Base-by-base conservation (phyloP, 176 grass and related monocot genomes). In the Oryza meridionalis region DNA sequence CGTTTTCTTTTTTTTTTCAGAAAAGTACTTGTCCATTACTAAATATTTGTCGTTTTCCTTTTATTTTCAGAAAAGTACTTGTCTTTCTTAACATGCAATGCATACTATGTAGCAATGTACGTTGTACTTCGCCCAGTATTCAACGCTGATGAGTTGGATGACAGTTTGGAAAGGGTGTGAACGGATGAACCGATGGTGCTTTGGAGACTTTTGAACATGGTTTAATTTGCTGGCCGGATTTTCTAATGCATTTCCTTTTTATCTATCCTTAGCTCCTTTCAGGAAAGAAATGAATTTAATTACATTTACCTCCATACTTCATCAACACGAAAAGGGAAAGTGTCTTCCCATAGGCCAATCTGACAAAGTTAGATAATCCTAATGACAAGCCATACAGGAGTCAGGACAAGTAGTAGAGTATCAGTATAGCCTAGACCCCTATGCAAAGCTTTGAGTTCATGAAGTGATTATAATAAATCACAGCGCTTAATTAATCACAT, bases 121-220 rank as follows among this genome's bases (percentile, higher is more conserved):
- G 58, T 22, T 46, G 58, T 15, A 26, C 51, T 78, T 62, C 47
- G 16, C 35, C 35, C 2, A 7, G 31, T 26, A 42, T 22, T 21
- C 27, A 55, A 58, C 38, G 58, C 51, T 15, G 31, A 43, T n/a
- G 53, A 58, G 73, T 40, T 19, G 67, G 26, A 24, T 47, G 80
- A 65, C 66, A 72, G 66, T 50, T 83, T 83, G 86, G 46, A 78
- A 77, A 78, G 40, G 11, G 31, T 72, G 43, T 7, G 55, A 42
- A 83, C 67, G 62, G 71, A 42, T 9, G 50, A 69, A 4, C 33
- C 11, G 13, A 21, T 0, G 27, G 27, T 51, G 67, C 25, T 29
- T 9, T 9, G 37, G 70, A 61, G 35, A 61, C 67, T 72, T 82
- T 45, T 10, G 26, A 62, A 31, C 33, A 53, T 11, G 16, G n/a